A percentile compares a stretch with the other conserved stretches of the same genome.
Conservation (phyloP, 148 eudicot species). For the Vaccinium corymbosum region DNA sequence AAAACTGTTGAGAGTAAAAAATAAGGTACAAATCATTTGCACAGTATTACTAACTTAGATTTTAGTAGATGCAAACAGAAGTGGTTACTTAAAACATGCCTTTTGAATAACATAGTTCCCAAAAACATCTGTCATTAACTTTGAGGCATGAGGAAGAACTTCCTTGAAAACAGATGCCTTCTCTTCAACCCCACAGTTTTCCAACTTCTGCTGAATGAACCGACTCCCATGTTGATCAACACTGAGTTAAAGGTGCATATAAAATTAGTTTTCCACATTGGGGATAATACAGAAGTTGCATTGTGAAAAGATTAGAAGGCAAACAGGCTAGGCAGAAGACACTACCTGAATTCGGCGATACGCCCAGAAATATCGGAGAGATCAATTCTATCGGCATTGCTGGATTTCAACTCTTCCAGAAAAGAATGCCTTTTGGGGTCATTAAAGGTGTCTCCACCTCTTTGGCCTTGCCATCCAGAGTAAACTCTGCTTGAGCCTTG, state of each 20-base stretch:
- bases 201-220: slow-evolving; percentile 92
- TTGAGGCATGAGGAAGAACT: slow-evolving; percentile 78
- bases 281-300: background rate
- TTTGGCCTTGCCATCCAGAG: slow-evolving; percentile 64
- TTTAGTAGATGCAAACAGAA: background rate
- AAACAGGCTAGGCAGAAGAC: background rate
- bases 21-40: background rate
- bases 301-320: background rate
- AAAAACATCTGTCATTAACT: slow-evolving; percentile 91
- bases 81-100: slow-evolving; percentile 35
- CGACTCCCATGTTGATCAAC: slow-evolving; percentile 98
- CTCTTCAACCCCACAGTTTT: slow-evolving; percentile 64
- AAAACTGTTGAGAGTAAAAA: slow-evolving; percentile 46
- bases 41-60: background rate
- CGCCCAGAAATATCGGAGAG: slow-evolving; percentile 74
- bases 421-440: slow-evolving; percentile 57
- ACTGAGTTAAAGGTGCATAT: slow-evolving; percentile 37
- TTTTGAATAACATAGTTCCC: slow-evolving; percentile 98
- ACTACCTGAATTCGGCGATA: slow-evolving; percentile 79
- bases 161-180: slow-evolving; percentile 81
- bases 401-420: slow-evolving; percentile 81
- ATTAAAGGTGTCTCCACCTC: slow-evolving; percentile 44
- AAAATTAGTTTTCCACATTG: background rate
- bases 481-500: slow-evolving; percentile 44
- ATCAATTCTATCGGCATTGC: slow-evolving; percentile 63